Evolutionary conservation across 1,284 basidiomycete genomes (phyloP), one percentile per base, ranked within the genome.

Genomic region (Cutaneotrichosporon arboriforme): DNA sequence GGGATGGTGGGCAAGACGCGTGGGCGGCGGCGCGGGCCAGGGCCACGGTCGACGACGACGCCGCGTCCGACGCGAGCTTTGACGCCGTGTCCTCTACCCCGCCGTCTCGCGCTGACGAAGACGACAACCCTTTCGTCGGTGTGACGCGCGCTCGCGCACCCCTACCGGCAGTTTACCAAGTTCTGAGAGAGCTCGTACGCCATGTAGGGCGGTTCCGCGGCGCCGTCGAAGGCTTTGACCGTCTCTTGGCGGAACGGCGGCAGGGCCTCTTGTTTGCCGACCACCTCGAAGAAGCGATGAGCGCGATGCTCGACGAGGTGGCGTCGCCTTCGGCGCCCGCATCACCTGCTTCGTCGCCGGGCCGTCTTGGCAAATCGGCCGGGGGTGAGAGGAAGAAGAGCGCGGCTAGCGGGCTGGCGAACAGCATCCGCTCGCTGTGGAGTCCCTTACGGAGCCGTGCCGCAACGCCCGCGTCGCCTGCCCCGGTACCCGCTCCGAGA

Each of bases 201-300:
- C 87, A 70, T 21, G 59, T 71, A 14, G 50, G 61, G 4, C 37
- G 42, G 8, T 67, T 70, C 55, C 64, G 69, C 3, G 42, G 45
- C 1, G 22, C 50, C 1, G 60, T 73, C 12, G 80, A 85, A 14
- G 78, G 85, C 44, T 97, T 98, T 70, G 91, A 97, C 75, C 81
- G 81, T 62, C 88, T 84, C 64, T 81, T 98, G 3, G 73, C 83
- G 1, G 91, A 97, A 73, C 83, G 94, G 23, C 80, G 94, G 35
- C 86, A 88, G 67, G 92, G 93, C 3, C 77, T 98, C 17, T 77
- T 96, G 21, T 96, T 94, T 72, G 87, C 87, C 1, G 93, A 97
- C 73, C 93, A 94, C 67, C 76, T 97, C 31, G 88, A 85, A 17
- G 94, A 97, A 65, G 93, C 92, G 2, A 78, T 97, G 61, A 86